These are phyloP conservation scores for Pharnaceum exiguum DNA, from an alignment of 148 eudicot genomes.

Conservation along the genomic window DNA sequence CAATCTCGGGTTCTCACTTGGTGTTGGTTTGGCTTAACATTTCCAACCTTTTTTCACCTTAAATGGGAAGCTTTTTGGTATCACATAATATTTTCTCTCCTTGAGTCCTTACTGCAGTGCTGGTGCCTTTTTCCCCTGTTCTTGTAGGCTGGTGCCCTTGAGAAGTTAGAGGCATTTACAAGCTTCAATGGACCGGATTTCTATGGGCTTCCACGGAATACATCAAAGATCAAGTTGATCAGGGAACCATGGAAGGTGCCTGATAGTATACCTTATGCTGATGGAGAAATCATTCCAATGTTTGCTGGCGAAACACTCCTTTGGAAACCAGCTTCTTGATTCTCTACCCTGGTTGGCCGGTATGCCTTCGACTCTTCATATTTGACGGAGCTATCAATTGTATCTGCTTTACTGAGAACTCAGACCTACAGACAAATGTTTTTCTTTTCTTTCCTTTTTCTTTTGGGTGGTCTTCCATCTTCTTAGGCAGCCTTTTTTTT, in stretches of 20 bases:
- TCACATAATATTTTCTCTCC: not conserved
- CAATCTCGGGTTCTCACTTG: too few relatives aligned
- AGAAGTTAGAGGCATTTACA: slow-evolving; percentile 91
- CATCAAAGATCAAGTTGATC: slow-evolving; percentile 53
- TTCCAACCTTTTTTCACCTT: too few relatives aligned
- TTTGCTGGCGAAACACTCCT: slow-evolving; percentile 83
- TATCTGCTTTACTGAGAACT: too few relatives aligned
- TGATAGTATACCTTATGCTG: slow-evolving; percentile 36
- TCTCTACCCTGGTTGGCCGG: not conserved
- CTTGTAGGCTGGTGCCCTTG: slow-evolving; percentile 80
- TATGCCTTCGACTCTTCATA: too few relatives aligned
- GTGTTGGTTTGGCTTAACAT: too few relatives aligned
- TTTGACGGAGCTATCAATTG: too few relatives aligned
- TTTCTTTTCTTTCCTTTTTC: not conserved
- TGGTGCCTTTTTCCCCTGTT: not conserved
- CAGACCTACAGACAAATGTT: too few relatives aligned
- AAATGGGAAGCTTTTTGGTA: too few relatives aligned
- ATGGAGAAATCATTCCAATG: slow-evolving; percentile 87
- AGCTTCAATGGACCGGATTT: slow-evolving; percentile 99
- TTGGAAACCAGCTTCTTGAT: slow-evolving; percentile 52
- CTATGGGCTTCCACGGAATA: slow-evolving; percentile 86
- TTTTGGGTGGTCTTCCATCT: not conserved
- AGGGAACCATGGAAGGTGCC: slow-evolving; percentile 86
- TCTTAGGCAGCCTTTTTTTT: too few relatives aligned
- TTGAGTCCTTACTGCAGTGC: not conserved